These are phyloP conservation scores for Patellaria atrata DNA, from an alignment of 495 filamentous ascomycete species.

Conservation along the genomic window DNA sequence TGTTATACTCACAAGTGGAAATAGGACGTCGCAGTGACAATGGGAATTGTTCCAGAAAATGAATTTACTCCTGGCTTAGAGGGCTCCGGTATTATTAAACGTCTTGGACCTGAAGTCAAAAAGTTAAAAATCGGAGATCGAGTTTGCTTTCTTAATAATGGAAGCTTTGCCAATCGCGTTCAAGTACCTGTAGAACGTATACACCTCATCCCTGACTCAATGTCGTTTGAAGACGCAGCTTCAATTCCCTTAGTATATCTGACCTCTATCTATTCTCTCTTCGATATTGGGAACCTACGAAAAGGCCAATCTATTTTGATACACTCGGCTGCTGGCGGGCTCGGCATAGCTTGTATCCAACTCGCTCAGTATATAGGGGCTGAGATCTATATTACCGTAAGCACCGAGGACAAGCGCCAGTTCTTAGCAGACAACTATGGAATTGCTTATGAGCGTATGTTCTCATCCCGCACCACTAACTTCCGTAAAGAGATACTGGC, in stretches of 20 bases:
- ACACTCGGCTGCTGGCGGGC: conserved; percentile 4
- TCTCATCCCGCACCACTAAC: neutral
- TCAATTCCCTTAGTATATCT: conserved; percentile 1
- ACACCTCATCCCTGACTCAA: conserved; percentile 4
- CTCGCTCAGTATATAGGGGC: conserved; percentile 4
- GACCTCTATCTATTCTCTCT: conserved; percentile 4
- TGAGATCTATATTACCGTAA: conserved; percentile 10
- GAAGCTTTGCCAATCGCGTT: conserved; percentile 1
- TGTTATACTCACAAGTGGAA: too few species aligned
- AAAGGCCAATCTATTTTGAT: conserved; percentile 7
- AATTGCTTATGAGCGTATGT: conserved; percentile 6
- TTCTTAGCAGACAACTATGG: conserved; percentile 5
- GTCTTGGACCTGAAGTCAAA: neutral
- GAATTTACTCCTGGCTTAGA: conserved; percentile 9
- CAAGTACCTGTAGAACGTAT: neutral
- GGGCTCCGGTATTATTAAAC: conserved; percentile 4
- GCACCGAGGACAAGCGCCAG: conserved; percentile 5
- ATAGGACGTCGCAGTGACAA: conserved; percentile 8
- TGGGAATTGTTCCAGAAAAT: conserved; percentile 11
- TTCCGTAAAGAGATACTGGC: conserved; percentile 4
- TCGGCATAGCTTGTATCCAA: conserved; percentile 3
- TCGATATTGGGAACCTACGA: neutral
- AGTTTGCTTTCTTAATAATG: conserved; percentile 2
- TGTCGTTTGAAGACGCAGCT: neutral
- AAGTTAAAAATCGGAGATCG: conserved; percentile 7